Evolutionary conservation across 345 rosid genomes (phyloP), one percentile per base, ranked within the genome.

Genomic region (Iberis pinnata): DNA sequence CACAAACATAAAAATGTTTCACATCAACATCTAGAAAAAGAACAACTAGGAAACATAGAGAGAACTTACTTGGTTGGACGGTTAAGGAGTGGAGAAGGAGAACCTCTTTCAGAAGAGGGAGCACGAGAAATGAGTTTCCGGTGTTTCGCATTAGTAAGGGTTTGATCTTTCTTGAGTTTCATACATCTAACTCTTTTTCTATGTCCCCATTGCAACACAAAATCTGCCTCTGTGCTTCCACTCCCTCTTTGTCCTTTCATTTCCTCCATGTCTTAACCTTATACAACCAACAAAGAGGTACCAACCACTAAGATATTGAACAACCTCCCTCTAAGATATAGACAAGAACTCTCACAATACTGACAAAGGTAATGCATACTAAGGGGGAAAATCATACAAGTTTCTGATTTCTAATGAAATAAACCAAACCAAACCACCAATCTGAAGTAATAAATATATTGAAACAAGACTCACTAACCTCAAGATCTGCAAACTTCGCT

Each of bases 181-280:
- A 78, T 80, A 66, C 94, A 79, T 70, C 97, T 75, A 65, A 72
- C 88, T 73, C 83, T 79, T 75, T 89, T 89, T 58, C 80, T 80
- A 45, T 75, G 84, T 37, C 97, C 97, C 97, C 97, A 86, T 70
- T 89, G 88, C 61, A 89, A 64, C 65, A 80, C 74, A 71, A 89
- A 89, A 73, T 89, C 94, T 29, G 80, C 78, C 64, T 80, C 88
- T 58, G 73, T 51, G 38, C 59, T 73, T 72, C 69, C 66, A 67
- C 20, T 49, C n/a, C 69, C 73, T 73, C 71, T 78, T 46, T 78
- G 81, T 58, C 73, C 75, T 68, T 71, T 89, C 48, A 62, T 78
- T 53, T 86, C 90, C 68, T 81, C 89, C 95, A 83, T 19, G 26
- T 18, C 49, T 9, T 32, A 32, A 9, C 37, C 37, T 32, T 32